Evolutionary conservation across 257 asterid genomes (phyloP), one percentile per base, ranked within the genome.

Genomic region (Cinchona pubescens): DNA sequence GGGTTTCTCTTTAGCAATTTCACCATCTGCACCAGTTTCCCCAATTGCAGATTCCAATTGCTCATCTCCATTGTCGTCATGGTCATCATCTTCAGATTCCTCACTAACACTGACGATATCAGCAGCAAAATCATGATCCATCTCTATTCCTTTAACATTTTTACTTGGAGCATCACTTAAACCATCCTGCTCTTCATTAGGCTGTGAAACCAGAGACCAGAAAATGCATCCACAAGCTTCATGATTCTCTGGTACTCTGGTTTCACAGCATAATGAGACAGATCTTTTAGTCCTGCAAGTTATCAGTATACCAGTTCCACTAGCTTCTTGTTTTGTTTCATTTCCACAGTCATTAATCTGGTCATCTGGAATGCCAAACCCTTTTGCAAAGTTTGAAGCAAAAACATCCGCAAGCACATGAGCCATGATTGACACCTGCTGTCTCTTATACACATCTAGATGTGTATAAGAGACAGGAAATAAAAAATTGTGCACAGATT

Each of bases 271-370:
- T n/a, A n/a, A n/a, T n/a, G n/a, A n/a, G n/a, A n/a, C n/a, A 95
- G 96, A 78, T 95, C 99, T 55, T 88, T 88, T 64, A 81, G 42
- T 65, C 99, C 99, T 27, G 83, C 82, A 58, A 98, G 98, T 75
- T 92, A 94, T 72, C 98, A 96, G 96, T 91, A 95, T 90, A 73
- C 99, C 99, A 15, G 96, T 95, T 77, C 98, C 99, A 75, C 75
- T 82, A 58, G 92, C 94, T 76, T 95, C 96, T 77, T 87, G 84
- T 78, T 88, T 84, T 62, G 43, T 78, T 75, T 85, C 94, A 16
- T 83, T 80, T 60, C 69, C 72, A 63, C 79, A 62, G 42, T 87
- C 92, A 67, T 77, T 76, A 49, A 81, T 82, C 78, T 87, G 86
- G n/a, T 88, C 97, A 70, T 92, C 94, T 30, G 77, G 64, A 60